Percentiles rank a stretch among this genome's conserved stretches.
These are phyloP conservation scores for Peronospora destructor DNA, from an alignment of 352 stramenopile species.

Conservation along the genomic window DNA sequence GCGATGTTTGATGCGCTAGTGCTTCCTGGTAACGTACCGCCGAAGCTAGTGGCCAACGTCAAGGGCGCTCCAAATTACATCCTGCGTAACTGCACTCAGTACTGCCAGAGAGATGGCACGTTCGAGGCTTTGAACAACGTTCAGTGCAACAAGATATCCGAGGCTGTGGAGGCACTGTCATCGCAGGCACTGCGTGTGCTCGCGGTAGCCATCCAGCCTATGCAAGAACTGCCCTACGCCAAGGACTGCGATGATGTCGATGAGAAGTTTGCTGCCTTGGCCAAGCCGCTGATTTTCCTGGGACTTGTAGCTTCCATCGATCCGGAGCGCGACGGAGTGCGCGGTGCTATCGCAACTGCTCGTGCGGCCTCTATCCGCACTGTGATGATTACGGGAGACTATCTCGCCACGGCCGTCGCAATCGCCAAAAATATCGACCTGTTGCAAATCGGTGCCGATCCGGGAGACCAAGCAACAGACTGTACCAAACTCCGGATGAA, in stretches of 20 bases:
- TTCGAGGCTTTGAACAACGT: conserved; percentile 34
- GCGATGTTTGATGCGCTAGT: conserved; percentile 37
- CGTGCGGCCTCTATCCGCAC: conserved; percentile 52
- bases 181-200: conserved; percentile 83
- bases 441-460: conserved; percentile 64
- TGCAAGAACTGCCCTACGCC: conserved; percentile 40
- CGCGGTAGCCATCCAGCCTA: conserved; percentile 81
- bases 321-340: conserved; percentile 56
- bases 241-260: conserved; percentile 49
- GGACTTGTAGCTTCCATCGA: conserved; percentile 91
- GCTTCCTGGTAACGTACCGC: conserved; percentile 31
- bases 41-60: conserved; percentile 44
- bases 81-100: conserved; percentile 55
- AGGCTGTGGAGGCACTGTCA: conserved; percentile 57
- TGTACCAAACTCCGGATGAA: conserved; percentile 58
- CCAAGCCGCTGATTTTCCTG: conserved; percentile 84
- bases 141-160: conserved; percentile 46
- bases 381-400: conserved; percentile 94
- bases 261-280: conserved; percentile 55
- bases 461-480: conserved; percentile 49
- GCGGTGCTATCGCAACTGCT: conserved; percentile 39
- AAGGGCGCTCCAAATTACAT: conserved; percentile 75
- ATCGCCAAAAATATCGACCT: conserved; percentile 92
- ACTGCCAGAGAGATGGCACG: conserved; percentile 41
- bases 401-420: conserved; percentile 90